Conservation (phyloP, 176 grass and related monocot species). For the Aegilops tauschii region DNA sequence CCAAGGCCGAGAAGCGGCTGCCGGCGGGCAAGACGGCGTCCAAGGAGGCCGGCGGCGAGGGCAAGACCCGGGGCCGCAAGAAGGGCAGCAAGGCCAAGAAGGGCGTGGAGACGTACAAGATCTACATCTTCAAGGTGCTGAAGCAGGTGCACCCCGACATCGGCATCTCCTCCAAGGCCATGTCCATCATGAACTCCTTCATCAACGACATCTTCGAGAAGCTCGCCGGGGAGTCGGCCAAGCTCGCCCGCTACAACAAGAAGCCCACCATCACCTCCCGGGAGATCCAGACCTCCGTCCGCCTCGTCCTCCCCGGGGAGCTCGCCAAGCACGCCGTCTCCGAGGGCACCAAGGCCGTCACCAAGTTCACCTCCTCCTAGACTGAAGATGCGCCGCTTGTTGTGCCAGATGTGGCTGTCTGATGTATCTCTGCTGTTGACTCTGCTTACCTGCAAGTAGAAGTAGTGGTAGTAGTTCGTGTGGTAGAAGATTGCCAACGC, state of each 20-base stretch:
- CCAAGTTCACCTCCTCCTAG: constrained; percentile 52
- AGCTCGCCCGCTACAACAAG: constrained; percentile 56
- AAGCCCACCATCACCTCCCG: constrained; percentile 56
- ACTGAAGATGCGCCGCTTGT: background rate
- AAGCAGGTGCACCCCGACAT: constrained; percentile 95
- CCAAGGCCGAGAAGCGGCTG: background rate
- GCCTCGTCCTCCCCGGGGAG: constrained; percentile 62
- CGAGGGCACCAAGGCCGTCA: constrained; percentile 63
- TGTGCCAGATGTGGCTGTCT: background rate
- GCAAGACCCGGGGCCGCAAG: background rate
- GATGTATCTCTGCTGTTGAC: background rate
- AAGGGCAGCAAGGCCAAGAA: constrained; percentile 35
- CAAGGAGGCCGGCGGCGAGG: background rate
- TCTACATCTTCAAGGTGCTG: constrained; percentile 96
- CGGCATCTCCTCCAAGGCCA: constrained; percentile 92
- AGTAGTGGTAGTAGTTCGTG: no score
- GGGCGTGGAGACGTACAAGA: constrained; percentile 83
- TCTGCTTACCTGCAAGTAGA: no score
- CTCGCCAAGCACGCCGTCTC: constrained; percentile 63
- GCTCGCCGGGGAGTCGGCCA: constrained; percentile 45
- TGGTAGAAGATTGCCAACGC: background rate
- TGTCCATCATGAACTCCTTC: constrained; percentile 97
- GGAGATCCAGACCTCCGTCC: constrained; percentile 60
- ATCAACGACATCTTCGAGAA: constrained; percentile 95
- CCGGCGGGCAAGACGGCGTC: background rate